phyloP scores from a whole-genome alignment of 2,329 filamentous ascomycete species.

The Botrytis elliptica region DNA sequence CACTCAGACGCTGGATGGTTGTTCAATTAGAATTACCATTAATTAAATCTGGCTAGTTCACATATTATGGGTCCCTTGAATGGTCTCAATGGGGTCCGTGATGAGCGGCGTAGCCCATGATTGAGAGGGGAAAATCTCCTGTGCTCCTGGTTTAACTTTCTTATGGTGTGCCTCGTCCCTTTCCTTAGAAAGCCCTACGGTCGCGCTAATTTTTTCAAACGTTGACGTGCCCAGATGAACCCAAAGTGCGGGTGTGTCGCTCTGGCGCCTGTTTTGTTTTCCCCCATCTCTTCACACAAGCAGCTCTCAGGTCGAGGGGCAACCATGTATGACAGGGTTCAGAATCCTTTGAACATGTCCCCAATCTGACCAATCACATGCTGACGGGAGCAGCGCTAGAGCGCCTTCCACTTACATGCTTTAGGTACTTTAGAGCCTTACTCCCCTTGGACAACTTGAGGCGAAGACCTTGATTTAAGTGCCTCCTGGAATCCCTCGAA shows the following conservation, averaged over 20 bases:
- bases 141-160: neutral
- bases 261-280: constrained; percentile 23
- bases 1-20: neutral
- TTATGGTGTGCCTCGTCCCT: constrained; percentile 20
- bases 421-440: constrained; percentile 35
- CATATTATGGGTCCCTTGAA: constrained; percentile 1
- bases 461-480: constrained; percentile 34
- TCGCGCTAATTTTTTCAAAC: constrained; percentile 20
- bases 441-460: constrained; percentile 31
- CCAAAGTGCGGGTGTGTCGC: constrained; percentile 37
- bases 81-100: constrained; percentile 20
- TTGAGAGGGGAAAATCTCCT: constrained; percentile 20
- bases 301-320: constrained; percentile 13
- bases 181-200: constrained; percentile 19
- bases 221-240: constrained; percentile 38
- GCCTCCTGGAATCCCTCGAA: constrained; percentile 34
- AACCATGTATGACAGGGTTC: constrained; percentile 19
- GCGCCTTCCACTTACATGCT: constrained; percentile 21
- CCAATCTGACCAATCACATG: constrained; percentile 22
- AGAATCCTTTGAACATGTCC: constrained; percentile 18
- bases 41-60: constrained; percentile 5
- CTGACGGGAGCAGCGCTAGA: constrained; percentile 20
- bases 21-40: constrained; percentile 16
- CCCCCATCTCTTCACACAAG: constrained; percentile 19
- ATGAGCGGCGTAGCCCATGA: constrained; percentile 17